A percentile compares a stretch with the other conserved stretches of the same genome.
These are phyloP conservation scores for Sporisorium exsertum DNA, from an alignment of 1,284 basidiomycete species.

Conservation along the genomic window DNA sequence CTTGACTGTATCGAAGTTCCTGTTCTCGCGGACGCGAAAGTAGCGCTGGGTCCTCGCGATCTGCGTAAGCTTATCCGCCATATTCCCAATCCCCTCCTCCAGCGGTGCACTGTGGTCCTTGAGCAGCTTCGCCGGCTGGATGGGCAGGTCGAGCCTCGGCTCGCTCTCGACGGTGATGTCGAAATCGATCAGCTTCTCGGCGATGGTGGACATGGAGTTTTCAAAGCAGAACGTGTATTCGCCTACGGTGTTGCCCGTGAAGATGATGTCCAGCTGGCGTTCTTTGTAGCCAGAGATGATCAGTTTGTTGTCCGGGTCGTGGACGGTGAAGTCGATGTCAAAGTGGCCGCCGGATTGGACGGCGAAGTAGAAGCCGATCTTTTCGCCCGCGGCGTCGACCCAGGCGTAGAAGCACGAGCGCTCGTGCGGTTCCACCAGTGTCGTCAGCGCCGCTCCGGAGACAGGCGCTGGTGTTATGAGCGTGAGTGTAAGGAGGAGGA, in stretches of 20 bases:
- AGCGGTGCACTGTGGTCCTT: constrained; percentile 65
- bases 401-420: constrained; percentile 93
- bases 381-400: constrained; percentile 92
- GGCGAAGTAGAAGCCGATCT: constrained; percentile 80
- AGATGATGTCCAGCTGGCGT: constrained; percentile 94
- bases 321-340: constrained; percentile 94
- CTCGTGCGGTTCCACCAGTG: constrained; percentile 85
- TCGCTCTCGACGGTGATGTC: constrained; percentile 69
- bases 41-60: constrained; percentile 64
- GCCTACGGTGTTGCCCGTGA: constrained; percentile 91
- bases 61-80: constrained; percentile 54
- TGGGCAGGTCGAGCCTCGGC: constrained; percentile 63
- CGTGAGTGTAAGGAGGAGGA: constrained; percentile 5
- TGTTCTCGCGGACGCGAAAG: constrained; percentile 67
- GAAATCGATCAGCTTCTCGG: constrained; percentile 67
- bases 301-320: constrained; percentile 86
- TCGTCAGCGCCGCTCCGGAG: constrained; percentile 80
- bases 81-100: constrained; percentile 59
- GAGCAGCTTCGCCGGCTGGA: constrained; percentile 53
- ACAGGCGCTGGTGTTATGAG: constrained; percentile 2
- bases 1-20: constrained; percentile 63
- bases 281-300: constrained; percentile 87
- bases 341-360: constrained; percentile 97
- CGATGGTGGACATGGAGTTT: constrained; percentile 75
- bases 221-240: constrained; percentile 99